Evolutionary conservation across 2,329 filamentous ascomycete genomes (phyloP), one percentile per base, ranked within the genome.

Genomic region (Aspergillus viridinutans): DNA sequence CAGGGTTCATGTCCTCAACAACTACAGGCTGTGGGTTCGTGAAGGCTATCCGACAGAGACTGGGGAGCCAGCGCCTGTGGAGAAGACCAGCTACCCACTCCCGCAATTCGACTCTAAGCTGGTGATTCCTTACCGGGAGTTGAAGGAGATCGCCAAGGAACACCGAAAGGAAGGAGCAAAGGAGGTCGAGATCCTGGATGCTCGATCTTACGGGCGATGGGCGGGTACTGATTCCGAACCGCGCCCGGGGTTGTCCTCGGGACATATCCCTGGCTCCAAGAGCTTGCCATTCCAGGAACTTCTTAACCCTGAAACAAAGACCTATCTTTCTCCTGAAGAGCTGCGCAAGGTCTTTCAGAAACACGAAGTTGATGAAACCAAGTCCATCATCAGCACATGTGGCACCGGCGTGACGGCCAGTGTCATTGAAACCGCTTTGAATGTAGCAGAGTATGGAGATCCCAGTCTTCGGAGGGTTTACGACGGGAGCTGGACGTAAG

Each of bases 401-500:
- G 94, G 94, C 12, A 97, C 92, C 6, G 94, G 94, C 35, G 93
- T 99, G 52, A 97, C 92, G 10, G 94, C 94, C 7, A 90, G 90
- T 20, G 85, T 97, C 47, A 85, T 99, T 45, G 94, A 99, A 70
- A 88, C 92, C 40, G 94, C 92, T 1, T 77, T 99, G 54, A 85
- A 85, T 29, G 86, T 91, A 73, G 90, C 92, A 23, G 87, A 86
- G 1, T 92, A 86, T 69, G 90, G 89, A 1, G 79, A 84, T 3
- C 75, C 83, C 0, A 82, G 86, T 59, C 83, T 84, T 54, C 84
- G 90, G 64, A 87, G 83, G 69, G 81, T 99, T 23, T 99, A 99
- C 69, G 94, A 99, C 73, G 94, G 94, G 50, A 96, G 92, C 74
- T 99, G 94, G 94, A 97, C 94, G 83, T 96, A 80, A 86, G 90